These are phyloP conservation scores for Penicillium canescens DNA, from an alignment of 495 filamentous ascomycete species.

Conservation along the genomic window DNA sequence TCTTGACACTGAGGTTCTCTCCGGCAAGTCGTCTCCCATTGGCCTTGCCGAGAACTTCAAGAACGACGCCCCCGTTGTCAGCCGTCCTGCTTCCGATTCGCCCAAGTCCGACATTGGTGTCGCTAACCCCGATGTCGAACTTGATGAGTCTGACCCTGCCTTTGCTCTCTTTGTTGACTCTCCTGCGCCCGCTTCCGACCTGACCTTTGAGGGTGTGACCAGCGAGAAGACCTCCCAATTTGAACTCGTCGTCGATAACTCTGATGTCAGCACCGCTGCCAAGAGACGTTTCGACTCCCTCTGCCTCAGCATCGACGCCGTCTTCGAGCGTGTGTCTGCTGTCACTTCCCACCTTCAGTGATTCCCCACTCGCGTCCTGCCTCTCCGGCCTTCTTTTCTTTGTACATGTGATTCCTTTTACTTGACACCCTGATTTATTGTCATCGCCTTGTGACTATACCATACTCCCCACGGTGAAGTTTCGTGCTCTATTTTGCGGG, in stretches of 20 bases:
- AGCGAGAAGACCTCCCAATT: constrained; percentile 59
- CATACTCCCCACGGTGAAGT: constrained; percentile 1
- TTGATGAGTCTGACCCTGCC: constrained; percentile 61
- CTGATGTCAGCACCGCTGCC: constrained; percentile 23
- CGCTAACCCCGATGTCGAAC: constrained; percentile 47
- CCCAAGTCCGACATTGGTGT: constrained; percentile 30
- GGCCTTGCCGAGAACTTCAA: constrained; percentile 41
- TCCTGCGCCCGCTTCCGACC: constrained; percentile 27
- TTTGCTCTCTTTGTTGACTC: constrained; percentile 60
- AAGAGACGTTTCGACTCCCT: constrained; percentile 43
- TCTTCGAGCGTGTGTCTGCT: constrained; percentile 47
- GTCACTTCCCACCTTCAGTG: constrained; percentile 49
- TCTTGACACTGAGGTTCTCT: constrained; percentile 61
- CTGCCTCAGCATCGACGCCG: constrained; percentile 52
- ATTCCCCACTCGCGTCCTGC: constrained; percentile 36
- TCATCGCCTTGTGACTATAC: constrained; percentile 29
- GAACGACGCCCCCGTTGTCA: constrained; percentile 51
- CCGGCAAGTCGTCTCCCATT: constrained; percentile 64
- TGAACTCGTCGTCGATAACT: constrained; percentile 60
- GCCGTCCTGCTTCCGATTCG: constrained; percentile 36
- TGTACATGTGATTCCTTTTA: constrained; percentile 28
- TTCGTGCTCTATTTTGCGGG: constrained; percentile 15
- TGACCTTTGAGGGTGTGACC: constrained; percentile 54
- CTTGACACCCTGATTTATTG: constrained; percentile 18
- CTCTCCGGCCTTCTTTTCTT: constrained; percentile 21